Base-by-base conservation (phyloP, 495 filamentous ascomycete species). In the Podospora australis region DNA sequence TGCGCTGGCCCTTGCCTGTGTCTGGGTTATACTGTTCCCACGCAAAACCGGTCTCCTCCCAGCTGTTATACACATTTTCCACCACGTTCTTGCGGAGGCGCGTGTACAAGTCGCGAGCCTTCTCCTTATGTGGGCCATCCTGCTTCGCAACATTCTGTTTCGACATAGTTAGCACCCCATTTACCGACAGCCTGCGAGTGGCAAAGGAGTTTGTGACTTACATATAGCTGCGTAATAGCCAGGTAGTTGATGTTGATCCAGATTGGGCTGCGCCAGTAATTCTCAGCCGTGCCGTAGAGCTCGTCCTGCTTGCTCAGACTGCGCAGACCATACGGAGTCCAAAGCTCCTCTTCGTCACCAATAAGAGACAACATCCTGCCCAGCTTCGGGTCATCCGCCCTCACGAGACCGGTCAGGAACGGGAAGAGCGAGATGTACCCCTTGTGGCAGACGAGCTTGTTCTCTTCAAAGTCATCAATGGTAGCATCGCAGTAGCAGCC, bases 181-280 rank as follows among this genome's bases (percentile, higher is more conserved):
- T 14, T 5, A 36, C 6, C 13, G 17, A 4, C 5, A 16, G 34
- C 13, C n/a, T 5, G 58, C 59, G 65, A 54, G 29, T 10, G 56
- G 20, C 43, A 50, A 25, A 48, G 30, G 42, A 48, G 16, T 42
- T 40, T 39, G 47, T 48, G 36, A 77, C 84, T 68, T 77, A 95
- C 90, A 44, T 87, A 73, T n/a, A 98, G 78, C 58, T 86, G 79
- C 54, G 79, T 77, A 45, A 97, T 73, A 30, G 86, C 84, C 46
- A 98, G 71, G 58, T 96, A 97, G 64, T 98, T 98, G 48, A 98
- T 94, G 56, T 95, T 96, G 50, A 98, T 86, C 92, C 92, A 98
- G 4, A 98, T 74, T 6, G 92, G 92, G 46, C 89, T 88, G 44
- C 90, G 74, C 92, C 92, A 98, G 70, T 98, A 98, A 56, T 98